Percentiles rank a stretch among this genome's conserved stretches.
Conservation (phyloP, 306 rosid genomes). For the Prunus mira region DNA sequence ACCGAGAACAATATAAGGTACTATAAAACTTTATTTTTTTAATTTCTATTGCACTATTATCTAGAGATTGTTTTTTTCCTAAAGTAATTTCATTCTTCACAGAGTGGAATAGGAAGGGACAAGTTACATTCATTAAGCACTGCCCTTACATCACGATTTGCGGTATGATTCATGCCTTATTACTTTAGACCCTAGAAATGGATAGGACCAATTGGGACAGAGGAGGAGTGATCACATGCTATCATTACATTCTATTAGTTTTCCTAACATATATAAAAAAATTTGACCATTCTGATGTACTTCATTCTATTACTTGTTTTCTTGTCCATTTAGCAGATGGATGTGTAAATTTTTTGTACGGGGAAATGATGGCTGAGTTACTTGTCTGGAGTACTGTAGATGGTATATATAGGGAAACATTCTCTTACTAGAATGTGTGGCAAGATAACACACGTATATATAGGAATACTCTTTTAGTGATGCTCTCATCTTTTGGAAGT, state of each 20-base stretch:
- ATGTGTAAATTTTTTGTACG: not conserved
- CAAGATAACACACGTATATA: not conserved
- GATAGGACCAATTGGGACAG: not conserved
- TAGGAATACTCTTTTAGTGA: not conserved
- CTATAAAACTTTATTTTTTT: not conserved
- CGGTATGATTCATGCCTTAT: not conserved
- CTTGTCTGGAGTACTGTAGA: not conserved
- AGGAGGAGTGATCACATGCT: not conserved
- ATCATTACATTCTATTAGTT: not conserved
- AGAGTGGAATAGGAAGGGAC: slow-evolving; percentile 43
- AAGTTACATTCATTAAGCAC: not conserved
- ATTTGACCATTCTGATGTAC: too few relatives aligned
- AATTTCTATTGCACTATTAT: not conserved
- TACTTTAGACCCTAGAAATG: not conserved
- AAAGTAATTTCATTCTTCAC: slow-evolving; percentile 32
- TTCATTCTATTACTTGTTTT: not conserved
- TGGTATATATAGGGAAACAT: not conserved
- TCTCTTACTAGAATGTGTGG: not conserved
- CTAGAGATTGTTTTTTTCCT: not conserved
- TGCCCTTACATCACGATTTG: not conserved
- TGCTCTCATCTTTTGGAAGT: not conserved
- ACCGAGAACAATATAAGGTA: slow-evolving; percentile 52
- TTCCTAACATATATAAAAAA: too few relatives aligned
- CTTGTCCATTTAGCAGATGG: not conserved
- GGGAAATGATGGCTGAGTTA: not conserved